phyloP scores from a whole-genome alignment of 2,329 filamentous ascomycete species.

The Xylariales sp. region DNA sequence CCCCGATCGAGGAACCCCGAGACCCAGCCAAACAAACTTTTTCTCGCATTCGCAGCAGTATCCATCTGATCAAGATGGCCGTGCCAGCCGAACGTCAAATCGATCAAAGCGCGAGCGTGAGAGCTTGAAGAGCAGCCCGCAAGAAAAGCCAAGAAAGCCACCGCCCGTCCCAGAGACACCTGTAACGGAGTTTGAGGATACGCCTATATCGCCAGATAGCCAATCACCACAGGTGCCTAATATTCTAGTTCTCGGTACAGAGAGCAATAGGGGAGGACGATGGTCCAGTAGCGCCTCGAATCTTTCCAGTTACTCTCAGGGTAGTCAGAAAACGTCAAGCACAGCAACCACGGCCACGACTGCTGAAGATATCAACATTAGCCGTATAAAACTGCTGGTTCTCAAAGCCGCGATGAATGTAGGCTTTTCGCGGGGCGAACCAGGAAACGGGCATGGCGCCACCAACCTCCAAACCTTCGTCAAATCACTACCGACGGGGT shows the following conservation, averaged over 20 bases:
- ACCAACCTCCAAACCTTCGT: constrained; percentile 69
- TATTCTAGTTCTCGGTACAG: constrained; percentile 79
- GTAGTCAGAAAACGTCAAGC: constrained; percentile 60
- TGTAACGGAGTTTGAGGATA: constrained; percentile 93
- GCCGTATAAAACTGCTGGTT: constrained; percentile 73
- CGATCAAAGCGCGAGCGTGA: constrained; percentile 52
- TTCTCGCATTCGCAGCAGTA: constrained; percentile 45
- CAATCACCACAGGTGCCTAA: constrained; percentile 74
- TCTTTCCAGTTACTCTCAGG: constrained; percentile 74
- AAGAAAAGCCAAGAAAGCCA: constrained; percentile 45
- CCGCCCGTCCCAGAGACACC: constrained; percentile 75
- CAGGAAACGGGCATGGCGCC: constrained; percentile 38
- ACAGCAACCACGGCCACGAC: constrained; percentile 67
- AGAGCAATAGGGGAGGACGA: constrained; percentile 55
- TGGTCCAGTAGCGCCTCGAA: constrained; percentile 83
- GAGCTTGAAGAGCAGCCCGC: constrained; percentile 43
- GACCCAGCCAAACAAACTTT: constrained; percentile 75
- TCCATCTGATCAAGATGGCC: constrained; percentile 42
- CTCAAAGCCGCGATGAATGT: constrained; percentile 82
- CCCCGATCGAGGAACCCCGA: constrained; percentile 79
- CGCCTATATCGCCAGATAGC: constrained; percentile 75
- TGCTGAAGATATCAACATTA: constrained; percentile 71
- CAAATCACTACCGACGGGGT: constrained; percentile 67
- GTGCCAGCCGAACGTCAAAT: constrained; percentile 46
- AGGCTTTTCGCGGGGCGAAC: constrained; percentile 64